Percentiles rank a stretch among this genome's conserved stretches.
Conservation (phyloP, 23 red algal species). For the Gracilaria domingensis region DNA sequence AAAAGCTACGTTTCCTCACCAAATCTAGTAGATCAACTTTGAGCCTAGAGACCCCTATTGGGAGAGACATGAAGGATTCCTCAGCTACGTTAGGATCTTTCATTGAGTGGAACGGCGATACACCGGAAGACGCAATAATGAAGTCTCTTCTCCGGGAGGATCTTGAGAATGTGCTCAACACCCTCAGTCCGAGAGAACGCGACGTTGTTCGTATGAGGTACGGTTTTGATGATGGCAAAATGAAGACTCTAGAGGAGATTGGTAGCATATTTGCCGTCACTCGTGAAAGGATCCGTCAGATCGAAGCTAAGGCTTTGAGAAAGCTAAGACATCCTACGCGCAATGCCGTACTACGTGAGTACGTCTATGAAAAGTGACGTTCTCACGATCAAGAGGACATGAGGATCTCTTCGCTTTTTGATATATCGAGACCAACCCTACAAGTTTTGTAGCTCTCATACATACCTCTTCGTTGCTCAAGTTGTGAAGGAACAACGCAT, state of each 20-base stretch:
- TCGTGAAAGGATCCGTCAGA: constrained; percentile 92
- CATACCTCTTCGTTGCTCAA: not conserved
- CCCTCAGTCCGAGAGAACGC: constrained; percentile 77
- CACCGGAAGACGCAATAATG: constrained; percentile 77
- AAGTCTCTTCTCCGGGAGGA: constrained; percentile 84
- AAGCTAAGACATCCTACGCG: constrained; percentile 93
- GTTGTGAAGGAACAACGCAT: not conserved
- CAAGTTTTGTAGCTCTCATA: constrained; percentile 13
- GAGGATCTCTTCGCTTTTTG: not conserved
- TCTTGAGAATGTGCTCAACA: constrained; percentile 88
- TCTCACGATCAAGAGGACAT: not conserved
- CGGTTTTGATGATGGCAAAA: constrained; percentile 89
- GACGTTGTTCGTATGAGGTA: constrained; percentile 95
- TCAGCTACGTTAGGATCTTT: constrained; percentile 79
- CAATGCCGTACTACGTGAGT: constrained; percentile 87
- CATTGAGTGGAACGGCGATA: constrained; percentile 68
- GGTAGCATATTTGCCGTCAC: constrained; percentile 83
- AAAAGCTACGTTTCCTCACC: constrained; percentile 89
- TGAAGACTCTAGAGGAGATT: constrained; percentile 92
- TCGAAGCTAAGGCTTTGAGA: constrained; percentile 93
- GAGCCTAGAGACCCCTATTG: constrained; percentile 76
- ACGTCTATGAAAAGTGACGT: constrained; percentile 68
- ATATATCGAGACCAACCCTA: constrained; percentile 1
- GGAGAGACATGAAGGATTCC: constrained; percentile 22
- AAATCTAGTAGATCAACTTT: constrained; percentile 63